Evolutionary conservation across 345 rosid species (phyloP), one percentile per base, ranked within the genome.

Genomic region (Rhodomyrtus tomentosa): DNA sequence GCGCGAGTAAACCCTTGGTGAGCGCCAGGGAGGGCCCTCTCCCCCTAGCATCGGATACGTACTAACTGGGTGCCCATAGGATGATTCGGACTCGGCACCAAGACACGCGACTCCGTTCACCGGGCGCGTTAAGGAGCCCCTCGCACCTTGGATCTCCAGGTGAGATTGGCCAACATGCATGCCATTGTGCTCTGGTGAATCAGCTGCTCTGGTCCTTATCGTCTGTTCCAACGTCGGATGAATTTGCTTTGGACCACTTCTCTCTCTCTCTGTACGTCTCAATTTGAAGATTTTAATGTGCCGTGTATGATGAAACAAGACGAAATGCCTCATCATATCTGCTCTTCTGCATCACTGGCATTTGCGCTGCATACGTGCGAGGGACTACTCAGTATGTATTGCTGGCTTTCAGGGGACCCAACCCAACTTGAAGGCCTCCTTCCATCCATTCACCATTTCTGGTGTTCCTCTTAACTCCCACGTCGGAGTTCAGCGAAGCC

Each of bases 71-170:
- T 18, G 9, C 22, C 6, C 5, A 10, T 18, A 36, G 40, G 45
- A 68, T 21, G 25, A 59, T 59, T 59, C 3, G 6, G 2, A 29
- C 22, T 6, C 21, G 6, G 76, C 40, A 68, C 10, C 45, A 8
- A 20, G 12, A 16, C 42, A 1, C 3, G 3, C 6, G 0, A 3
- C 21, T 18, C 25, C 12, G 3, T 18, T 32, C 25, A 18, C 3
- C 45, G 40, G 76, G 76, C 76, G 4, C 32, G 76, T 36, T 18
- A 10, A 68, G 21, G 12, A 68, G 76, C 20, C 42, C 76, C 12
- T 32, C 42, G 2, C 24, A 10, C 22, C 42, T 4, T 1, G 42
- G 42, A 68, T 36, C 76, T 16, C 45, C 25, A 36, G 76, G 25
- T 18, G 24, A 36, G 76, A 10, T 32, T 7, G 76, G 76, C 24